These are phyloP conservation scores for Cyclocybe aegerita DNA, from an alignment of 768 basidiomycete genomes.

Conservation along the genomic window DNA sequence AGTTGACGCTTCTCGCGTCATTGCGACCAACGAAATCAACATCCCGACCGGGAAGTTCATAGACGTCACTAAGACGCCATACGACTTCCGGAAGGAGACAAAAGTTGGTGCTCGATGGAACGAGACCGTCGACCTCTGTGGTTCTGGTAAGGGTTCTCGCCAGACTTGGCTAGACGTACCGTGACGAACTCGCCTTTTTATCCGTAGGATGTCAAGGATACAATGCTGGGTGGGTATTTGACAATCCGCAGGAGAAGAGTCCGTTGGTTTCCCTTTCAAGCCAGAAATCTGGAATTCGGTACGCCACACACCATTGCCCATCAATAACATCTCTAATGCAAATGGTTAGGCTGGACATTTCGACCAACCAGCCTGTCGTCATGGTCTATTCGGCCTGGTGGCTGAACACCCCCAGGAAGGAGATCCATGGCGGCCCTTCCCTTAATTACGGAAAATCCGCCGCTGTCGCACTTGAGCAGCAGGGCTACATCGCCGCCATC, in stretches of 20 bases:
- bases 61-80: conserved; percentile 27
- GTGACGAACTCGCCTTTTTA: background rate
- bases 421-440: conserved; percentile 45
- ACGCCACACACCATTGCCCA: background rate
- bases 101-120: conserved; percentile 34
- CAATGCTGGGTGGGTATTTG: conserved; percentile 52
- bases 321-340: background rate
- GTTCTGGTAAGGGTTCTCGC: conserved; percentile 19
- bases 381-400: conserved; percentile 50
- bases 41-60: conserved; percentile 39
- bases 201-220: conserved; percentile 46
- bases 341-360: conserved; percentile 35
- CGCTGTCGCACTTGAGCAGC: conserved; percentile 53
- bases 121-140: conserved; percentile 27
- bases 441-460: conserved; percentile 39
- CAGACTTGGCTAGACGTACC: background rate
- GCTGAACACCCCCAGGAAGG: conserved; percentile 46
- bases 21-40: conserved; percentile 35
- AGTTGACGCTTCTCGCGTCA: conserved; percentile 30
- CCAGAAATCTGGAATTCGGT: conserved; percentile 49
- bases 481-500: conserved; percentile 54
- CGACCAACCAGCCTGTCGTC: conserved; percentile 49
- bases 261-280: conserved; percentile 44
- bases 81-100: conserved; percentile 39
- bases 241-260: conserved; percentile 25